phyloP scores from a whole-genome alignment of 2,329 filamentous ascomycete genomes.

The Graphilbum fragrans region DNA sequence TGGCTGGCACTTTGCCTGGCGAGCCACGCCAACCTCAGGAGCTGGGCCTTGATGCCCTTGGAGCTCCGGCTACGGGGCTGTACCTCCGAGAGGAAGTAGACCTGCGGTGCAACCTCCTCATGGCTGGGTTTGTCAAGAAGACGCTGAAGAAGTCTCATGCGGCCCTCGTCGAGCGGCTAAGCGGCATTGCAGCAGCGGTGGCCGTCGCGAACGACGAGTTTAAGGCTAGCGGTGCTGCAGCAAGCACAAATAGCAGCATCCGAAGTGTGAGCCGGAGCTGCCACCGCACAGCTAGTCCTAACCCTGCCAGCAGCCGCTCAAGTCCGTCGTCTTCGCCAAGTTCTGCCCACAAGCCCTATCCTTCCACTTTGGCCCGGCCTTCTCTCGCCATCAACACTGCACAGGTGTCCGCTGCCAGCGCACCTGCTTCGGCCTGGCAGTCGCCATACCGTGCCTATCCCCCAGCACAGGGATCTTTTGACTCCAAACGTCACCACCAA shows the following conservation, averaged over 20 bases:
- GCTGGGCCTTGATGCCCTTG: constrained; percentile 42
- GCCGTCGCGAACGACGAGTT: too few species aligned
- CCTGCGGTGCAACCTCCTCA: constrained; percentile 66
- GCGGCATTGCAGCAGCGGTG: not conserved
- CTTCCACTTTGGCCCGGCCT: too few species aligned
- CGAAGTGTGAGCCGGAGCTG: too few species aligned
- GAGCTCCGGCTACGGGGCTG: constrained; percentile 54
- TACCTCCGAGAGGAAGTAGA: constrained; percentile 81
- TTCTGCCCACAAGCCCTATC: not conserved
- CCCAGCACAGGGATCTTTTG: not conserved
- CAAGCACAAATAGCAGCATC: too few species aligned
- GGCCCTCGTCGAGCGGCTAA: constrained; percentile 44
- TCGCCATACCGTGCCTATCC: too few species aligned
- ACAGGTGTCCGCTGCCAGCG: too few species aligned
- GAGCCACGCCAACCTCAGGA: constrained; percentile 56
- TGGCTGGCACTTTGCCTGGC: constrained; percentile 59
- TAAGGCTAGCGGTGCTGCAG: too few species aligned
- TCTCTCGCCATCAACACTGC: too few species aligned
- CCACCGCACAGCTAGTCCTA: too few species aligned
- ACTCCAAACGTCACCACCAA: not conserved
- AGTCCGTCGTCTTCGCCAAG: not conserved
- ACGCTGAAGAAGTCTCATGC: constrained; percentile 68
- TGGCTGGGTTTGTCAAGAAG: constrained; percentile 68
- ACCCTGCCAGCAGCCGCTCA: not conserved
- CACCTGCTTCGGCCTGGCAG: too few species aligned